These are phyloP conservation scores for Neonectria hederae DNA, from an alignment of 2,329 filamentous ascomycete genomes.

Conservation along the genomic window DNA sequence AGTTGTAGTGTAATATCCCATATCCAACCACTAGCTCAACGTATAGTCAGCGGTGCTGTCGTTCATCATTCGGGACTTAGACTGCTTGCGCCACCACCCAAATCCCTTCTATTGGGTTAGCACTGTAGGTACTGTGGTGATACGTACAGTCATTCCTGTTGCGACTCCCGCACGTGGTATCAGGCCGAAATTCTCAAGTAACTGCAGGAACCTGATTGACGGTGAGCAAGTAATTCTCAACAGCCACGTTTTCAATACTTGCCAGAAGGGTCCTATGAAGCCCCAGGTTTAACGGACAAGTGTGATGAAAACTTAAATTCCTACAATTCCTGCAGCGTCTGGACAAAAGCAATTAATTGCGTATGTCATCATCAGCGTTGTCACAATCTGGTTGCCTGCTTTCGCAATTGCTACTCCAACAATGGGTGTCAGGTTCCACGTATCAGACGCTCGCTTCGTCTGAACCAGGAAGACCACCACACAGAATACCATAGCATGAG, in stretches of 20 bases:
- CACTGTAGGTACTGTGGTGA: conserved; percentile 18
- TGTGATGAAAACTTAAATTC: conserved; percentile 67
- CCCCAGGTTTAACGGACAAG: conserved; percentile 64
- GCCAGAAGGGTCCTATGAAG: conserved; percentile 54
- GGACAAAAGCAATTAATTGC: conserved; percentile 66
- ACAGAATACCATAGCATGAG: conserved; percentile 69
- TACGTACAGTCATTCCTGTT: conserved; percentile 13
- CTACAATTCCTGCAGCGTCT: conserved; percentile 61
- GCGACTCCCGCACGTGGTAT: conserved; percentile 9
- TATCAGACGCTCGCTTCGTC: conserved; percentile 52
- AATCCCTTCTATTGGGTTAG: conserved; percentile 22
- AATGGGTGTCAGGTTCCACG: conserved; percentile 67
- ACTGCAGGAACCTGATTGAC: conserved; percentile 16
- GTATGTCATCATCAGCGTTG: conserved; percentile 68
- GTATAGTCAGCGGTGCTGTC: background rate
- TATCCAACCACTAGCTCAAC: background rate
- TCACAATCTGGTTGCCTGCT: conserved; percentile 68
- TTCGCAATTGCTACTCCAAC: conserved; percentile 62
- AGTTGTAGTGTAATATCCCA: background rate
- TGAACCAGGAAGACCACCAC: conserved; percentile 64
- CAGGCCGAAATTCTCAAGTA: conserved; percentile 8
- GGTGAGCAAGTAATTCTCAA: background rate
- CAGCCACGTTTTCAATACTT: background rate
- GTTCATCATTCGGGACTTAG: background rate
- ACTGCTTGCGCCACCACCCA: conserved; percentile 14